A percentile compares a stretch with the other conserved stretches of the same genome.
phyloP scores from a whole-genome alignment of 2,329 filamentous ascomycete species.

The Chaetomium olivaceum region DNA sequence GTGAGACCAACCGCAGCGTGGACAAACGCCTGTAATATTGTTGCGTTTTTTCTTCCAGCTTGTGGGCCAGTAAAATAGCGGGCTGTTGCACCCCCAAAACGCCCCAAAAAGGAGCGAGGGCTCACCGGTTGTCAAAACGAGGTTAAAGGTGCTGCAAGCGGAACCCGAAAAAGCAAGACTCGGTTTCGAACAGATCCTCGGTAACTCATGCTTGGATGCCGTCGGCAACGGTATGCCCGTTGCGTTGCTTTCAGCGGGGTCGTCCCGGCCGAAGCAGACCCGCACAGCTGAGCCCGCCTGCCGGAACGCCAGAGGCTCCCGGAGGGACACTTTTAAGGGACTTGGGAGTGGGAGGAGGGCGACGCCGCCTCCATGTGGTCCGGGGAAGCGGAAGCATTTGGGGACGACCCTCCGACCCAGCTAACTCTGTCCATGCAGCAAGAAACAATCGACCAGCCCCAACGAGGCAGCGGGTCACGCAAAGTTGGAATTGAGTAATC shows the following conservation, averaged over 20 bases:
- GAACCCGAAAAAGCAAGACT: constrained; percentile 3
- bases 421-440: neutral
- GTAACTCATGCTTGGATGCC: neutral
- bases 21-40: neutral
- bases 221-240: neutral
- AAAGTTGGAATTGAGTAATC: neutral
- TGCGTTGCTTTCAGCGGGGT: neutral
- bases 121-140: constrained; percentile 1
- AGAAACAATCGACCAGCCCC: neutral
- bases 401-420: too few species aligned
- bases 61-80: neutral
- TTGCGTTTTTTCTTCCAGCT: neutral
- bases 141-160: neutral
- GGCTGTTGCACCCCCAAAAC: neutral
- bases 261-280: neutral
- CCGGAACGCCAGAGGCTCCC: neutral
- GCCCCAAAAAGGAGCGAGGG: neutral
- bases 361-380: neutral
- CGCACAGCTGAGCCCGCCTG: neutral
- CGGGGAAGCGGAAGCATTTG: neutral
- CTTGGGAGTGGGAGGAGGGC: neutral
- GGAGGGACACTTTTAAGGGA: neutral
- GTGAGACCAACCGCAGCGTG: neutral
- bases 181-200: neutral
- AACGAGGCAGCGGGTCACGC: constrained; percentile 4